phyloP scores from a whole-genome alignment of 306 rosid species.

The Glycine latifolia region DNA sequence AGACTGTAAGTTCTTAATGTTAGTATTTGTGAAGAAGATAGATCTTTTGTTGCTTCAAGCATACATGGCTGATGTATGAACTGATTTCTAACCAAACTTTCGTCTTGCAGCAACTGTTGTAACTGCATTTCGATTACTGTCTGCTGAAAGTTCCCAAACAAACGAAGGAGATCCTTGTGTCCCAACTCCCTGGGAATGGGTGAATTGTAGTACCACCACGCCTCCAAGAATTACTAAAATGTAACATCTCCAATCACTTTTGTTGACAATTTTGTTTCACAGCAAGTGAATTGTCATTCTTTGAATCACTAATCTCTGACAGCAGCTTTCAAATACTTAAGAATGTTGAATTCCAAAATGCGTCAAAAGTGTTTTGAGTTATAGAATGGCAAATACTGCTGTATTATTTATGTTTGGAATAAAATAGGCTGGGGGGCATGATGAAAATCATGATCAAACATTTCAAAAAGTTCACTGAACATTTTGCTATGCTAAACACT shows the following conservation, averaged over 20 bases:
- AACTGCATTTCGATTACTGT: slow-evolving; percentile 38
- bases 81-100: slow-evolving; percentile 46
- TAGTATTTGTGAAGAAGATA: slow-evolving; percentile 7
- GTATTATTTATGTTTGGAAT: background rate
- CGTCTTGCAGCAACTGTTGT: slow-evolving; percentile 56
- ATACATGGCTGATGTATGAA: background rate
- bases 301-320: background rate
- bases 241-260: slow-evolving; percentile 55
- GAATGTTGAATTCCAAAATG: slow-evolving; percentile 11
- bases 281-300: background rate
- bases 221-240: slow-evolving; percentile 70
- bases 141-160: slow-evolving; percentile 12
- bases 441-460: slow-evolving; percentile 25
- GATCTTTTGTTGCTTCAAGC: slow-evolving; percentile 9
- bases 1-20: slow-evolving; percentile 64
- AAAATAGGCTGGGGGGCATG: background rate
- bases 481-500: background rate
- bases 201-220: slow-evolving; percentile 52
- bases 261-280: slow-evolving; percentile 21
- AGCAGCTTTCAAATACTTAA: background rate
- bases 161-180: slow-evolving; percentile 25
- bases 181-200: slow-evolving; percentile 36
- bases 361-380: background rate
- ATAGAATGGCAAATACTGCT: background rate
- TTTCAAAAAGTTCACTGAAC: background rate